Percentiles rank a stretch among this genome's conserved stretches.
Conservation (phyloP, 2,329 filamentous ascomycete species). For the Epichloe sylvatica region DNA sequence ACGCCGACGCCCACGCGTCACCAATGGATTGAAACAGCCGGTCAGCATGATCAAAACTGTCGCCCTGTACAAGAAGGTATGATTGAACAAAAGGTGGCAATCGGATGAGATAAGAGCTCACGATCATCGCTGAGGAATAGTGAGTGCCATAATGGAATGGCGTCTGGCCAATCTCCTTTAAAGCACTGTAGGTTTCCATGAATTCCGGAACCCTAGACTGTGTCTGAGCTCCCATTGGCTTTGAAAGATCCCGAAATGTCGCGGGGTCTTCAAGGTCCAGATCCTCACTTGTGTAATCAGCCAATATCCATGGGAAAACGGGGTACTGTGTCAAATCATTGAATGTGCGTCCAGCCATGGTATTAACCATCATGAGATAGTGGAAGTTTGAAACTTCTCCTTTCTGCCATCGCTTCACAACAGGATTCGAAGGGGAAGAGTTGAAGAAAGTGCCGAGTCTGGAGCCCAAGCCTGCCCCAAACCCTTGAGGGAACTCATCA, state of each 20-base stretch:
- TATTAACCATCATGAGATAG: constrained; percentile 97
- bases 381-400: constrained; percentile 98
- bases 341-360: constrained; percentile 90
- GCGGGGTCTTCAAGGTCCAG: constrained; percentile 73
- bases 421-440: constrained; percentile 63
- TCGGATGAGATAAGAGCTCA: constrained; percentile 88
- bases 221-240: constrained; percentile 91
- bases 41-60: constrained; percentile 90
- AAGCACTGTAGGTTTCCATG: constrained; percentile 68
- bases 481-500: constrained; percentile 44
- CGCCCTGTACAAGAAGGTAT: constrained; percentile 87
- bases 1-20: constrained; percentile 83
- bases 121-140: constrained; percentile 98
- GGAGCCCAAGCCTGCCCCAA: constrained; percentile 70
- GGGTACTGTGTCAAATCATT: constrained; percentile 97
- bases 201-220: constrained; percentile 63
- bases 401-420: constrained; percentile 78
- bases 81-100: constrained; percentile 94
- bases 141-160: constrained; percentile 97
- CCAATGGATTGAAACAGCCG: constrained; percentile 87
- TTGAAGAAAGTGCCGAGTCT: constrained; percentile 91
- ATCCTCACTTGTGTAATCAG: constrained; percentile 90
- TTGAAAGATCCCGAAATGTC: constrained; percentile 80
- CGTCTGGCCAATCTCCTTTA: constrained; percentile 82
- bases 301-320: constrained; percentile 93